Conservation (phyloP, 306 rosid species). For the Prunus mume region DNA sequence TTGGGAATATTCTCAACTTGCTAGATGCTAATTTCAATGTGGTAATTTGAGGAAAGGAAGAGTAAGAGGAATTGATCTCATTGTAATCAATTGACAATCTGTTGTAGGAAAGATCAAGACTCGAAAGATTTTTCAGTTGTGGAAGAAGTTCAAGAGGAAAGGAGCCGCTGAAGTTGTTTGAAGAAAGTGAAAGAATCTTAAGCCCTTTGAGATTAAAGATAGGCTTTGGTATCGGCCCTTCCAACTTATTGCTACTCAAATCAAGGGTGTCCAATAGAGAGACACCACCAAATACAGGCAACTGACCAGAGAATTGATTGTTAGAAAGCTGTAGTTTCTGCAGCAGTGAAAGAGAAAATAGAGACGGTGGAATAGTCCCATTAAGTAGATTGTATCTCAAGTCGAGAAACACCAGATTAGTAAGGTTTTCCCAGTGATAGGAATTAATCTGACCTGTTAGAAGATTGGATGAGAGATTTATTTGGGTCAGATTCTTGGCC, state of each 20-base stretch:
- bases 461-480: slow-evolving; percentile 23
- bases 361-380: slow-evolving; percentile 25
- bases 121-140: slow-evolving; percentile 15
- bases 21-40: slow-evolving; percentile 36
- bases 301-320: slow-evolving; percentile 22
- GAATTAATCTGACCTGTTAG: slow-evolving; percentile 26
- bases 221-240: slow-evolving; percentile 37
- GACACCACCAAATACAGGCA: not conserved
- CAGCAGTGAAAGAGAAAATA: slow-evolving; percentile 23
- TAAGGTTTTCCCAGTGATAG: slow-evolving; percentile 23
- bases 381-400: slow-evolving; percentile 22
- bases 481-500: slow-evolving; percentile 10
- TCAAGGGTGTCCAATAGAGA: slow-evolving; percentile 38
- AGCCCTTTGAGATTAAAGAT: slow-evolving; percentile 25
- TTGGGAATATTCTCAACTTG: slow-evolving; percentile 23
- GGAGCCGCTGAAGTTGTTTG: slow-evolving; percentile 44
- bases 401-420: slow-evolving; percentile 17
- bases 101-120: slow-evolving; percentile 47
- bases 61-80: not conserved
- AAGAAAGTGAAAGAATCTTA: slow-evolving; percentile 20
- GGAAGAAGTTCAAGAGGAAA: slow-evolving; percentile 11
- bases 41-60: slow-evolving; percentile 11
- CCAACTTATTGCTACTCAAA: slow-evolving; percentile 43
- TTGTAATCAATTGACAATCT: slow-evolving; percentile 11
- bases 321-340: slow-evolving; percentile 8